Evolutionary conservation across 306 rosid genomes (phyloP).

Genomic region (Castanea sativa): DNA sequence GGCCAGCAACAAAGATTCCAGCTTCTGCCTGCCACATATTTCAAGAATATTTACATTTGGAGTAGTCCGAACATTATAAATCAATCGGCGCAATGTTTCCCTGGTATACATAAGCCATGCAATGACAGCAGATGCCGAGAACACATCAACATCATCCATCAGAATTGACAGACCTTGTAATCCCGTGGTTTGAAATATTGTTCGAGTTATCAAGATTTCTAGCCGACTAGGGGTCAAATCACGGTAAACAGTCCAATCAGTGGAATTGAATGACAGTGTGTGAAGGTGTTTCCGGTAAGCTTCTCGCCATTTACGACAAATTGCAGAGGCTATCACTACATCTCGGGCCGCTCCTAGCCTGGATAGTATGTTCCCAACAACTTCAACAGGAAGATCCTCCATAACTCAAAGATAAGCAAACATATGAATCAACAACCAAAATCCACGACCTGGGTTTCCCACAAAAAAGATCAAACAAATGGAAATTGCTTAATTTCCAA

Average conservation of each 20-base stretch:
- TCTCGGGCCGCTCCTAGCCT: constrained; percentile 68
- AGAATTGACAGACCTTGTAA: constrained; percentile 57
- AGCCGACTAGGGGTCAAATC: constrained; percentile 52
- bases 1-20: constrained; percentile 55
- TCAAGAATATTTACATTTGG: constrained; percentile 64
- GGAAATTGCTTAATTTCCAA: not conserved
- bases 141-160: constrained; percentile 74
- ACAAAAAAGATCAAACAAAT: not conserved
- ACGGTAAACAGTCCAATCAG: constrained; percentile 58
- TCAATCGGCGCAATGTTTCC: constrained; percentile 47
- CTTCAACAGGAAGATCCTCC: constrained; percentile 87
- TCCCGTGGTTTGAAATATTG: constrained; percentile 74
- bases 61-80: constrained; percentile 60
- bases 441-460: not conserved
- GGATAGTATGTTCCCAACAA: constrained; percentile 79
- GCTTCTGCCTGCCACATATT: constrained; percentile 64
- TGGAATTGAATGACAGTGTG: constrained; percentile 66
- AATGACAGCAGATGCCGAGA: constrained; percentile 66
- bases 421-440: not conserved
- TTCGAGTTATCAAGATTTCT: constrained; percentile 77
- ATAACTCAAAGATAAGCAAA: constrained; percentile 21
- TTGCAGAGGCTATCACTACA: constrained; percentile 73
- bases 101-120: constrained; percentile 87
- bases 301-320: constrained; percentile 73
- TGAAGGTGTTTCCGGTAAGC: constrained; percentile 66